Evolutionary conservation across 202 grass and related monocot genomes (phyloP).

Genomic region (Setaria viridis): DNA sequence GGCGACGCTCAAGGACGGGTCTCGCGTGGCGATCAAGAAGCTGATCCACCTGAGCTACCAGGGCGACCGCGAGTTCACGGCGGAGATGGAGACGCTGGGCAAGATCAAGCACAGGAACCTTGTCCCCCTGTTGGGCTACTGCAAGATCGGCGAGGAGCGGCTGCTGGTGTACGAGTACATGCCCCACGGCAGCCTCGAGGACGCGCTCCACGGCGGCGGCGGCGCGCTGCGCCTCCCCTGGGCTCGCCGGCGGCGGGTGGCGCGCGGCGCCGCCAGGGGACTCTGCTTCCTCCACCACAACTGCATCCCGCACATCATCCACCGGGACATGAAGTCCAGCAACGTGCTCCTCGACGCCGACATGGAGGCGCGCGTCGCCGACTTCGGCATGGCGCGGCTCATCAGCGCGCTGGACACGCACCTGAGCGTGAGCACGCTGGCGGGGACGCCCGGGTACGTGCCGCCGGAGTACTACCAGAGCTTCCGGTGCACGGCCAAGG

Average conservation of each 20-base stretch:
- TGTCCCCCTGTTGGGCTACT: constrained; percentile 79
- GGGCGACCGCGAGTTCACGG: constrained; percentile 93
- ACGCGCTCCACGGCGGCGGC: constrained; percentile 57
- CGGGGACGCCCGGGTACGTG: constrained; percentile 84
- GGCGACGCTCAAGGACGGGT: constrained; percentile 84
- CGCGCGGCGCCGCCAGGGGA: constrained; percentile 66
- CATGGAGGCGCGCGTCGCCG: constrained; percentile 75
- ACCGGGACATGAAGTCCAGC: constrained; percentile 98
- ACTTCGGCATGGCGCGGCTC: constrained; percentile 91
- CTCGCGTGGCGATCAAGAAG: constrained; percentile 90
- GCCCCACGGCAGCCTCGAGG: constrained; percentile 79
- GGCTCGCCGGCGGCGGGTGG: constrained; percentile 62
- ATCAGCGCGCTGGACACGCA: constrained; percentile 88
- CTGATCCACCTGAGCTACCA: constrained; percentile 87
- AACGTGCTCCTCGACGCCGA: constrained; percentile 80
- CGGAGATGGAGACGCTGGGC: constrained; percentile 95
- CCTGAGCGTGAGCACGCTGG: constrained; percentile 90
- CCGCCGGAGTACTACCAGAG: constrained; percentile 98
- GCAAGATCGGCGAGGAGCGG: constrained; percentile 93
- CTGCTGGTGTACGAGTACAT: constrained; percentile 94
- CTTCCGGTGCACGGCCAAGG: constrained; percentile 87
- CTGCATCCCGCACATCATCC: constrained; percentile 98
- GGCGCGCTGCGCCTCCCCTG: constrained; percentile 27
- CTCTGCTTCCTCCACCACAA: constrained; percentile 93
- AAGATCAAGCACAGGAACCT: constrained; percentile 94